Conservation (phyloP, 129 eudicot genomes). For the Gnaphalium uliginosum region DNA sequence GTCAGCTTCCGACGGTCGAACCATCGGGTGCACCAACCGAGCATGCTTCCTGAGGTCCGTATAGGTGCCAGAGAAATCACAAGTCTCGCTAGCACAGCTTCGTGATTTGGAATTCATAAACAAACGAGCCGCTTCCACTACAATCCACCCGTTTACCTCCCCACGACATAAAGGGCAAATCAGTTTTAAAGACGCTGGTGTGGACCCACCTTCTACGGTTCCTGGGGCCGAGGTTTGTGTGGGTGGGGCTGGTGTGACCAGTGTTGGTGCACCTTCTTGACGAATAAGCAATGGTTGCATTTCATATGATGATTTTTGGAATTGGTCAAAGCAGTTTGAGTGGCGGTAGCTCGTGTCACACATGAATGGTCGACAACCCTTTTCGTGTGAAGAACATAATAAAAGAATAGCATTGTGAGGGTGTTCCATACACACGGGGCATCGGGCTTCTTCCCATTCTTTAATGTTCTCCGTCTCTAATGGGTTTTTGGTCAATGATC, state of each 20-base stretch:
- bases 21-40: constrained; percentile 66
- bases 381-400: constrained; percentile 75
- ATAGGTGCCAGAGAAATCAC: constrained; percentile 73
- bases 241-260: constrained; percentile 12
- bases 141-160: constrained; percentile 70
- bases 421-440: constrained; percentile 96
- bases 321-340: constrained; percentile 93
- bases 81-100: constrained; percentile 81
- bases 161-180: constrained; percentile 90
- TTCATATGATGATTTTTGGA: constrained; percentile 70
- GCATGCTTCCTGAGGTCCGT: constrained; percentile 85
- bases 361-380: constrained; percentile 94
- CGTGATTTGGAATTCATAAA: constrained; percentile 73
- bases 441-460: constrained; percentile 93
- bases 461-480: constrained; percentile 55
- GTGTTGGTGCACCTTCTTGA: constrained; percentile 27
- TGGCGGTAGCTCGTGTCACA: constrained; percentile 99
- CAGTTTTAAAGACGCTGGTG: constrained; percentile 40
- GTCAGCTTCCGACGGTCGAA: constrained; percentile 78
- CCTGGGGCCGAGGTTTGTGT: constrained; percentile 13
- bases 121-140: constrained; percentile 74
- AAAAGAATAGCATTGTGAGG: constrained; percentile 93
- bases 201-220: constrained; percentile 37
- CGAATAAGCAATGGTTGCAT: constrained; percentile 27
- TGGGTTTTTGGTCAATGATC: constrained; percentile 39